A percentile compares a stretch with the other conserved stretches of the same genome.
Conservation (phyloP, 345 rosid genomes). For the Aethionema arabicum region DNA sequence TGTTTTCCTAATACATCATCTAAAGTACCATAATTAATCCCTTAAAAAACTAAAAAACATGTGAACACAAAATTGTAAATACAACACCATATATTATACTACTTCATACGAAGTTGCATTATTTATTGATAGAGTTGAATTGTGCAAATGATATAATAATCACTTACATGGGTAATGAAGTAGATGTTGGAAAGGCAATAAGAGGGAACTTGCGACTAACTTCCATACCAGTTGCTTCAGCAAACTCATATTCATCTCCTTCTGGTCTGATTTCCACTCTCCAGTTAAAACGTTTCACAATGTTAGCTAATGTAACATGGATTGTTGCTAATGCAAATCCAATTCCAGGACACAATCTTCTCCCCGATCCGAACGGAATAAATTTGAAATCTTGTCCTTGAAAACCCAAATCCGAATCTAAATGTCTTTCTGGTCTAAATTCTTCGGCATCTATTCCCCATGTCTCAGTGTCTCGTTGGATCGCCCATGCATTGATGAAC, state of each 20-base stretch:
- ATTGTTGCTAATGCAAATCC: not conserved
- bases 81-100: too few species aligned
- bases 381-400: too few species aligned
- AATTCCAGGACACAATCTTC: too few species aligned
- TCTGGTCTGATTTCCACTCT: not conserved
- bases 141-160: too few species aligned
- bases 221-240: not conserved
- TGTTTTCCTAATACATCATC: too few species aligned
- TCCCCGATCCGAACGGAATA: too few species aligned
- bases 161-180: too few species aligned
- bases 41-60: too few species aligned
- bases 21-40: too few species aligned
- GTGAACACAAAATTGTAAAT: too few species aligned
- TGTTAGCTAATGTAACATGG: not conserved
- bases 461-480: constrained; percentile 28
- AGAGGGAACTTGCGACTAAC: not conserved
- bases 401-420: not conserved
- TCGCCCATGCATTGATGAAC: not conserved
- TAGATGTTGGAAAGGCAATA: not conserved
- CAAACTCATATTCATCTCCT: not conserved
- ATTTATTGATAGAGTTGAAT: too few species aligned
- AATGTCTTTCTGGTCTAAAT: constrained; percentile 40
- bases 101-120: too few species aligned
- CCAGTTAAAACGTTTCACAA: not conserved
- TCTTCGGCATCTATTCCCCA: constrained; percentile 47